Conservation (phyloP, 2,329 filamentous ascomycete genomes). For the Claviceps monticola region DNA sequence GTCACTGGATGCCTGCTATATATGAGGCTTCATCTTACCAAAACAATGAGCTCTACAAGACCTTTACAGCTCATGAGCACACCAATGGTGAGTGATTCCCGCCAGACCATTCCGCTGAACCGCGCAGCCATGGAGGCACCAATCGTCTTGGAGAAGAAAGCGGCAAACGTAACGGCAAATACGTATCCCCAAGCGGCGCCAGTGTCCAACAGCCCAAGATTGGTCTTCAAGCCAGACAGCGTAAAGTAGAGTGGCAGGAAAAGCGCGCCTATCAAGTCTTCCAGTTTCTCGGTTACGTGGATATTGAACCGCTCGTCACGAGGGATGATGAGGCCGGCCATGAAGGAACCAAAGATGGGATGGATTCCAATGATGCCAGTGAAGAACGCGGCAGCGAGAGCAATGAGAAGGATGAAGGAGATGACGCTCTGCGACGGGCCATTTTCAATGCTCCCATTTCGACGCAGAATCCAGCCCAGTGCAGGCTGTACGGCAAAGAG, state of each 20-base stretch:
- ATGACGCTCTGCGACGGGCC: constrained; percentile 80
- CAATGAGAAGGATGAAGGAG: constrained; percentile 65
- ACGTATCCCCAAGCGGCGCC: constrained; percentile 86
- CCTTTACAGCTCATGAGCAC: constrained; percentile 95
- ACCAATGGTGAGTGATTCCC: constrained; percentile 79
- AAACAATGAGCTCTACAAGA: constrained; percentile 84
- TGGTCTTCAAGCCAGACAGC: constrained; percentile 75
- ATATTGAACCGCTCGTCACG: constrained; percentile 85
- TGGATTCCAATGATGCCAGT: constrained; percentile 85
- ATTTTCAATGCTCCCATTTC: constrained; percentile 67
- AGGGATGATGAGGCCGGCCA: constrained; percentile 79
- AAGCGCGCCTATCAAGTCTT: constrained; percentile 73
- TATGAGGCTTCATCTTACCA: constrained; percentile 38
- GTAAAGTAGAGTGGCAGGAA: constrained; percentile 91
- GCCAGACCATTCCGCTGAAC: constrained; percentile 67
- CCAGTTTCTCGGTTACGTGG: constrained; percentile 84
- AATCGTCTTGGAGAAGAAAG: constrained; percentile 72
- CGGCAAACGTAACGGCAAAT: constrained; percentile 64
- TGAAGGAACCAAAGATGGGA: constrained; percentile 85
- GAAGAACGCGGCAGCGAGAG: constrained; percentile 70
- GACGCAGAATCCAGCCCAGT: constrained; percentile 61
- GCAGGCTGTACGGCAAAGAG: constrained; percentile 56
- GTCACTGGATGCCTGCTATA: not conserved
- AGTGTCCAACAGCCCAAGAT: constrained; percentile 69
- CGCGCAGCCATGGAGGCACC: constrained; percentile 71